Conservation (phyloP, 228 moss, liverwort and hornwort genomes). For the Sphagnum magellanicum region DNA sequence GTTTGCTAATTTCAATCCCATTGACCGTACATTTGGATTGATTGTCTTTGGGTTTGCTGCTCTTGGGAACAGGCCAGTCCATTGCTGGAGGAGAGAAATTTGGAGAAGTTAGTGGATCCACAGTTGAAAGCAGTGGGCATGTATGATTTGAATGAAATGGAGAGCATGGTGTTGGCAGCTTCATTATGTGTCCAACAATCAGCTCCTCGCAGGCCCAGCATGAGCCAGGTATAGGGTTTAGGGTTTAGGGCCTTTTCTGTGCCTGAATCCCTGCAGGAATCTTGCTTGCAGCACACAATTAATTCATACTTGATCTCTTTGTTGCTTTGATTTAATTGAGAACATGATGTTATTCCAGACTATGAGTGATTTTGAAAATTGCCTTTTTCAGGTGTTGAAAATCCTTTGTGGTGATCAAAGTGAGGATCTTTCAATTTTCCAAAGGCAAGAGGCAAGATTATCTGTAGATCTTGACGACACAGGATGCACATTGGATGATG, state of each 20-base stretch:
- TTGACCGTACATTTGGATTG: too few relatives aligned
- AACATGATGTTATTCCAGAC: neutral
- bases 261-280: too few relatives aligned
- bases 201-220: slow-evolving; percentile 77
- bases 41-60: too few relatives aligned
- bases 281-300: neutral
- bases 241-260: too few relatives aligned
- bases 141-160: slow-evolving; percentile 62
- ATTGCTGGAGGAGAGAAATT: slow-evolving; percentile 56
- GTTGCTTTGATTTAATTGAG: neutral
- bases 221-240: slow-evolving; percentile 48
- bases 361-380: neutral
- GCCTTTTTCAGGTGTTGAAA: slow-evolving; percentile 28
- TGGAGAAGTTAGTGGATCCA: slow-evolving; percentile 65
- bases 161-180: slow-evolving; percentile 72
- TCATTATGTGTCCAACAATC: slow-evolving; percentile 84
- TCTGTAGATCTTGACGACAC: slow-evolving; percentile 50
- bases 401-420: slow-evolving; percentile 52
- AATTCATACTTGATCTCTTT: neutral
- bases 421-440: slow-evolving; percentile 14
- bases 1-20: neutral
- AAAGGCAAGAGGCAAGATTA: slow-evolving; percentile 34
- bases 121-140: slow-evolving; percentile 39
- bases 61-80: slow-evolving; percentile 63
- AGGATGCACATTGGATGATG: slow-evolving; percentile 23